Conservation (phyloP, 768 basidiomycete genomes). For the Galerina marginata region DNA sequence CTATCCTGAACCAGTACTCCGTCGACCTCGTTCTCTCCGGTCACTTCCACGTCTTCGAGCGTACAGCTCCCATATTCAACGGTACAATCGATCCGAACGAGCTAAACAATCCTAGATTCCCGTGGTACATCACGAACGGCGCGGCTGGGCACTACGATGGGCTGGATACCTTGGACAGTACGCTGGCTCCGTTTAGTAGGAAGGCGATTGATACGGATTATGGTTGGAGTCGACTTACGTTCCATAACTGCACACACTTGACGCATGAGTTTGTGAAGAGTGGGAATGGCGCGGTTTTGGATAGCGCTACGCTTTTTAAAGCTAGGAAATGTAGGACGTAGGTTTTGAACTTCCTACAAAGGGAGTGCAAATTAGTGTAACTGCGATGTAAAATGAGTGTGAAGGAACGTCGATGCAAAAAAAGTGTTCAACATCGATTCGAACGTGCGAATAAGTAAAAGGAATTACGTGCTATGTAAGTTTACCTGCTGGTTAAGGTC, state of each 20-base stretch:
- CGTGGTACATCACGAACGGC: slow-evolving; percentile 27
- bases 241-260: slow-evolving; percentile 27
- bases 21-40: slow-evolving; percentile 23
- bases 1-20: slow-evolving; percentile 12
- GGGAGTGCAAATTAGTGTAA: no score
- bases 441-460: no score
- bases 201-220: slow-evolving; percentile 16
- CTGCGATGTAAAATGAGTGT: no score
- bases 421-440: no score
- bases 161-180: slow-evolving; percentile 12
- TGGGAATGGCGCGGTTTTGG: slow-evolving; percentile 18
- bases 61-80: slow-evolving; percentile 18
- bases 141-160: slow-evolving; percentile 28
- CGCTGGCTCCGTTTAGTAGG: slow-evolving; percentile 7
- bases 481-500: no score
- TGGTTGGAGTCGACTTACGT: slow-evolving; percentile 25
- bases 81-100: slow-evolving; percentile 18
- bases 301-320: slow-evolving; percentile 23
- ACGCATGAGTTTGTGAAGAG: slow-evolving; percentile 27
- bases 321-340: slow-evolving; percentile 10
- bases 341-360: no score
- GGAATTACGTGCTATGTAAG: no score
- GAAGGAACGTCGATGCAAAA: no score
- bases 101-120: slow-evolving; percentile 21
- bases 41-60: slow-evolving; percentile 22